A percentile compares a stretch with the other conserved stretches of the same genome.
phyloP scores from a whole-genome alignment of 2,329 filamentous ascomycete species.

The Ophiostoma piceae region DNA sequence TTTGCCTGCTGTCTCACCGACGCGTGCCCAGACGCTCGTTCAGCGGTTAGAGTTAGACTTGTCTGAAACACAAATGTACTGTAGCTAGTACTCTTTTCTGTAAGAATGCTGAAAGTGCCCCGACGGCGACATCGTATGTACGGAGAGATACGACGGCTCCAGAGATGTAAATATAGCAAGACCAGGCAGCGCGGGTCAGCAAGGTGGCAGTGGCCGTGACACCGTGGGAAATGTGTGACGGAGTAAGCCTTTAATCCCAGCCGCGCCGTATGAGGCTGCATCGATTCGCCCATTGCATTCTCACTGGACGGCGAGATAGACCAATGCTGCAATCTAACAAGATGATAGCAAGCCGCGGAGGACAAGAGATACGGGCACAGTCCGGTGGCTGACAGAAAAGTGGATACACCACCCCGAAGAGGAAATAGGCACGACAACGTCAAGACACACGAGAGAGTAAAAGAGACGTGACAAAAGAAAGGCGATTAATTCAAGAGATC shows the following conservation, averaged over 20 bases:
- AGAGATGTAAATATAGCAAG: neutral
- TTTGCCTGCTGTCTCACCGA: slow-evolving; percentile 3
- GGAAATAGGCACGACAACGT: neutral
- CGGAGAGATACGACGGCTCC: neutral
- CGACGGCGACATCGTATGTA: slow-evolving; percentile 3
- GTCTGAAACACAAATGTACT: neutral
- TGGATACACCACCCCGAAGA: neutral
- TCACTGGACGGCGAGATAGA: neutral
- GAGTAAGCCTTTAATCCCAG: slow-evolving; percentile 12
- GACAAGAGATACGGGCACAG: slow-evolving; percentile 5
- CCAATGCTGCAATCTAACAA: neutral
- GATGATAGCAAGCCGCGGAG: neutral
- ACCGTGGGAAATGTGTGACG: neutral
- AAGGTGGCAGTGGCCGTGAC: neutral
- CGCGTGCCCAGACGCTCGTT: neutral
- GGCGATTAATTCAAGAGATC: neutral
- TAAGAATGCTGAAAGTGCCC: neutral
- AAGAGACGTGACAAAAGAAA: neutral
- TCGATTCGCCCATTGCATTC: neutral
- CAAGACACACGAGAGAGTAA: neutral
- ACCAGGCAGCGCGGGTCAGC: neutral
- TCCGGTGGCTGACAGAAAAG: slow-evolving; percentile 21
- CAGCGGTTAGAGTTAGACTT: neutral
- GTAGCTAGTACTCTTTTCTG: neutral
- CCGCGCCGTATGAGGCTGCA: slow-evolving; percentile 20